Base-by-base conservation (phyloP, 805 yeast genomes). In the Ogataea zsoltii region DNA sequence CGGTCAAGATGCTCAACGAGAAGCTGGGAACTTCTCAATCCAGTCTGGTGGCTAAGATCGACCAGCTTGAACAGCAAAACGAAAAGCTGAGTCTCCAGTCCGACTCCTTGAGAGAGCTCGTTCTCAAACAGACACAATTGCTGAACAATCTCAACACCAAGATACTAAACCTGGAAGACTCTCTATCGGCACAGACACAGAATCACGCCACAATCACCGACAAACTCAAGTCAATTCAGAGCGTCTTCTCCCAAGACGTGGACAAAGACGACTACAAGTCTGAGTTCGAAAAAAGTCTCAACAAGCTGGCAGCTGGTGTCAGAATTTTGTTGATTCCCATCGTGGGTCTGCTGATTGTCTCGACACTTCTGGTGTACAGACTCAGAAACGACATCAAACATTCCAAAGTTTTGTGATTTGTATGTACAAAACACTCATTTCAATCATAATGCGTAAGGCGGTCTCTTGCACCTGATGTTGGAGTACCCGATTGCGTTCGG, bases 321-420 rank as follows among this genome's bases (percentile, higher is more conserved):
- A 61, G 57, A 42, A 35, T 58, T 10, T 42, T 60, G 21, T 48
- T 64, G 44, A 51, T 77, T 17, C 74, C 77, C 2, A 58, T 78
- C 16, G 56, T 73, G 9, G 42, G 69, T 9, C 63, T 74, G 4
- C 52, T 76, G 21, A 50, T 71, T 3, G 63, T 70, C 1, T 65
- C 80, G 44, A 69, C 75, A 15, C 61, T 74, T 29, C 68, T 77
- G 49, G 72, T 80, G 17, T 75, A 73, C 60, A 72, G 79, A 57
- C 64, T 82, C 34, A 76, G 85, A 66, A 78, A 71, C 51, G 87
- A 82, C 51, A 79, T 82, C 45, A 82, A 79, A 54, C 84, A 79
- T 55, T 68, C 83, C 7, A 82, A 82, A 51, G 68, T 82, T 36
- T 68, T 82, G 45, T 80, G 60, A 64, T 26, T 11, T 16, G 40